Base-by-base conservation (phyloP, 352 stramenopile species). In the Phytopythium oedochilum region DNA sequence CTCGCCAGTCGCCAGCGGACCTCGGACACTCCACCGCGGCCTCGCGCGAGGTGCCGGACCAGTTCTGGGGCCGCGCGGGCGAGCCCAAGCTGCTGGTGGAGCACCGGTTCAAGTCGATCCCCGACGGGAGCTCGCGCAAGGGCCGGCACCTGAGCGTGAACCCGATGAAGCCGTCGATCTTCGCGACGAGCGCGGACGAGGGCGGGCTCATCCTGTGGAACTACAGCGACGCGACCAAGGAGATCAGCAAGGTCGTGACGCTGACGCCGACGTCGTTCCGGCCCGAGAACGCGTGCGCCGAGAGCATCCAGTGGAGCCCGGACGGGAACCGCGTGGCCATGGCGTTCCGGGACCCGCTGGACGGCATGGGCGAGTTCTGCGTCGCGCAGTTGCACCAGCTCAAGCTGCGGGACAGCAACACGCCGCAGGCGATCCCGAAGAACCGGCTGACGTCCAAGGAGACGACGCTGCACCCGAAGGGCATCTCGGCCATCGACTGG, bases 121-220 rank as follows among this genome's bases (percentile, higher is more conserved):
- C 77, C 0, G 85, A 95, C 55, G 75, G 70, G 12, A 86, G 80
- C 46, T 51, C 49, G 38, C 80, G 83, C 23, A 95, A 95, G 48
- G 66, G 79, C 2, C 76, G 85, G 11, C 78, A 89, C 55, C 59
- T 92, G 45, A 71, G 73, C 29, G 90, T 95, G 51, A 92, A 95
- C 46, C 77, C 85, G 38, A 78, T 75, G 18, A 71, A 86, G 58
- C 70, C 73, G 10, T 73, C 91, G 59, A 73, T 83, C 49, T 89
- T 95, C 40, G 81, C 81, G 5, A 89, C 81, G 15, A 83, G 73
- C 34, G 82, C 83, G 11, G 85, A 95, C 64, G 83, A 93, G 44
- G 85, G 85, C 39, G 83, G 78, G 0, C 52, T 95, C 18, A 87
- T 87, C 11, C 48, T 95, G 42, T 95, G 85, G 85, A 86, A 71